Base-by-base conservation (phyloP, 2,329 filamentous ascomycete species). In the Dendrostoma leiphaemia region DNA sequence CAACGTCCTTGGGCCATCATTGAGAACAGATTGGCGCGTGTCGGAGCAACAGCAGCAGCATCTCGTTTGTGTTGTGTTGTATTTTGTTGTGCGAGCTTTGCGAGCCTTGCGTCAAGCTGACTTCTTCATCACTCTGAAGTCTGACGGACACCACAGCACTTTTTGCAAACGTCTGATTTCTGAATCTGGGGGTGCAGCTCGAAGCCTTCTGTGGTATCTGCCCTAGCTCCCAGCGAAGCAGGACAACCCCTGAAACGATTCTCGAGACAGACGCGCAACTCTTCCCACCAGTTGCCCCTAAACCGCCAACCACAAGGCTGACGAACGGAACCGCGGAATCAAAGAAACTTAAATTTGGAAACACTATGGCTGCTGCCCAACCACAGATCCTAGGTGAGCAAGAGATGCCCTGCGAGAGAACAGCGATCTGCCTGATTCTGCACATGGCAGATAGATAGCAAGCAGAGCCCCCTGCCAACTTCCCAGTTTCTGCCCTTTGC, bases 321-420 rank as follows among this genome's bases (percentile, higher is more conserved):
- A n/a, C n/a, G n/a, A n/a, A n/a, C n/a, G n/a, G n/a, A n/a, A n/a
- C n/a, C n/a, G n/a, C n/a, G n/a, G n/a, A n/a, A n/a, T n/a, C n/a
- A n/a, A n/a, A n/a, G n/a, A n/a, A 23, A 32, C 41, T 46, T 34
- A 45, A 43, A 50, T 29, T 17, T 50, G 29, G 37, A 28, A 34
- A 41, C 37, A 35, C 44, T 34, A 57, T 57, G 55, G 55, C 55
- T 48, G 46, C 51, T 48, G 53, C 51, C 40, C 54, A 57, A 57
- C 51, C 51, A 43, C 43, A 47, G 21, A 26, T 34, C n/a, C 48
- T 38, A 57, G 55, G 55, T 57, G 46, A 55, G 55, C 44, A 54
- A 21, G 32, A 24, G 15, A 28, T 47, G 44, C 51, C 54, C 51
- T 48, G 41, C 47, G 28, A 37, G 7, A 29, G n/a, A 8, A 54